Percentiles rank a stretch among this genome's conserved stretches.
Evolutionary conservation across 2,329 filamentous ascomycete species (phyloP).

Genomic region (Ceratocystis ficicola): DNA sequence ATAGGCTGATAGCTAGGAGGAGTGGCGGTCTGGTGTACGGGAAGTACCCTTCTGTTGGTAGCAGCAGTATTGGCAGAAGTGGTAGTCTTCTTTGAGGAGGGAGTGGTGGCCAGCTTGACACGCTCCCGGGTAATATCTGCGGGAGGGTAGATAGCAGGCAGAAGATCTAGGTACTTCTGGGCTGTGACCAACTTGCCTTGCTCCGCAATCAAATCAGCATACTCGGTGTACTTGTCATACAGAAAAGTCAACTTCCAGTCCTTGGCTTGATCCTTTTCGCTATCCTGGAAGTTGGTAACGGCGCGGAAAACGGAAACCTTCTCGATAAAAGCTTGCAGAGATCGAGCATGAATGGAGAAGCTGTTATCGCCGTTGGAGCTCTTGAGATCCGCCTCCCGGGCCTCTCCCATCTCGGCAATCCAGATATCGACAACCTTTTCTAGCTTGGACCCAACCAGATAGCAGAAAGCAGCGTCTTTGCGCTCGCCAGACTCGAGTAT

Average conservation of each 20-base stretch:
- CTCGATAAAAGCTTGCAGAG: conserved; percentile 87
- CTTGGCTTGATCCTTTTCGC: conserved; percentile 54
- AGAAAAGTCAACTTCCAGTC: conserved; percentile 82
- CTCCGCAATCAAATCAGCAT: conserved; percentile 84
- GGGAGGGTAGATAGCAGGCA: conserved; percentile 71
- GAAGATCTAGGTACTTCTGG: conserved; percentile 79
- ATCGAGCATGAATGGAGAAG: conserved; percentile 83
- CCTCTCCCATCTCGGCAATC: conserved; percentile 78
- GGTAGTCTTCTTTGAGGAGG: conserved; percentile 26
- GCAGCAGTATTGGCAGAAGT: conserved; percentile 25
- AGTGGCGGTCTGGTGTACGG: conserved; percentile 27
- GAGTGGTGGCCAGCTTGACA: conserved; percentile 66
- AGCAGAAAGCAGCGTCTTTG: conserved; percentile 94
- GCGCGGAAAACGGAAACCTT: conserved; percentile 96
- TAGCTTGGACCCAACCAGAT: conserved; percentile 85
- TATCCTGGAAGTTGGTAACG: conserved; percentile 81
- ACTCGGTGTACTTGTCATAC: conserved; percentile 94
- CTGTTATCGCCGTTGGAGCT: conserved; percentile 59
- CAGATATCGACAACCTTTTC: conserved; percentile 96
- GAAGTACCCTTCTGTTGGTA: conserved; percentile 19
- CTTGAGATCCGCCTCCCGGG: conserved; percentile 62
- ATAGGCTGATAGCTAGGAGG: conserved; percentile 29
- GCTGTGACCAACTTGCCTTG: conserved; percentile 79
- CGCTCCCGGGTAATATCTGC: conserved; percentile 79
- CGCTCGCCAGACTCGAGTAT: conserved; percentile 65